Base-by-base conservation (phyloP, 1,139 yeast genomes). In the Tardiomyces blankii region DNA sequence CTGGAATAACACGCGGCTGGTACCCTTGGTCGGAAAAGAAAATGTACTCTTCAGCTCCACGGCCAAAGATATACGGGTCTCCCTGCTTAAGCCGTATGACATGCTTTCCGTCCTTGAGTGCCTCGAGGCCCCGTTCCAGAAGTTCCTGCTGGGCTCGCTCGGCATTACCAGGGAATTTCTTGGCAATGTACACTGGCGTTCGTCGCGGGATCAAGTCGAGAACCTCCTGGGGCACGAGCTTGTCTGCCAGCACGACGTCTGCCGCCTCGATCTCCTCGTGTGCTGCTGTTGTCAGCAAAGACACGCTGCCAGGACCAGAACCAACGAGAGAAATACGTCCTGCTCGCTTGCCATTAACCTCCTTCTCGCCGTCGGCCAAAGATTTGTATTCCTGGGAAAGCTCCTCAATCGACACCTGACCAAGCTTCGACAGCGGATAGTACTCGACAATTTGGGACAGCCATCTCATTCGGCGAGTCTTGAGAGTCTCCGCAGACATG, bases 131-230 rank as follows among this genome's bases (percentile, higher is more conserved):
- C 51, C 81, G 65, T 18, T 72, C 69, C 35, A 87, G 68, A 38
- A 91, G 70, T 63, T 91, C 96, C 52, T 84, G 76, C 63, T 91
- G 98, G 0, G 97, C 97, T 43, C 75, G 74, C 59, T 88, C 96
- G 0, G 98, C 97, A 61, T 91, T 89, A 1, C 98, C 98, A 1
- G 97, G 97, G 65, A 88, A 91, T 63, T 91, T 91, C 41, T 88
- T 74, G 13, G 98, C 97, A 51, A 89, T 88, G 60, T 84, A 87
- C 4, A 83, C 68, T 45, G 80, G 81, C 1, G 94, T 84, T 40
- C 73, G 69, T 35, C 74, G 64, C 0, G 97, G 97, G 14, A 89
- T 82, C 33, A 88, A 66, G 44, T 82, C 88, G 32, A 89, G 67
- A 1, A 91, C 95, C 55, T 82, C 82, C 54, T 83, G 85, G 2